Base-by-base conservation (phyloP, 1,139 yeast species). In the Hyphopichia fennica region DNA sequence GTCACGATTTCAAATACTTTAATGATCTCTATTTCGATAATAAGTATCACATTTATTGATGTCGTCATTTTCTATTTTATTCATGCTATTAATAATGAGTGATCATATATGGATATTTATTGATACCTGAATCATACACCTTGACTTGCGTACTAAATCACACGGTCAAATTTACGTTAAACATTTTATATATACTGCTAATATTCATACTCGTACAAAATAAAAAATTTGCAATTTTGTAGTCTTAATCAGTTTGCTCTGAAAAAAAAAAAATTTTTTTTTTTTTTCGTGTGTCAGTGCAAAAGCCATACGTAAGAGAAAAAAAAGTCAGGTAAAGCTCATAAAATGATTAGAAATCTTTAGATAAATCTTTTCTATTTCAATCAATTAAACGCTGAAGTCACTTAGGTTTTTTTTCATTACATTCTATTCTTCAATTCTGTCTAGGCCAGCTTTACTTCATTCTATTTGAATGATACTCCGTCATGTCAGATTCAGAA, bases 401-500 rank as follows among this genome's bases (percentile, higher is more conserved):
- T n/a, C n/a, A n/a, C n/a, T n/a, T n/a, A n/a, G n/a, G n/a, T n/a
- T n/a, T n/a, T n/a, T n/a, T n/a, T n/a, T n/a, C n/a, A n/a, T n/a
- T n/a, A n/a, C n/a, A n/a, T n/a, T n/a, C n/a, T n/a, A n/a, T n/a
- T n/a, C n/a, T n/a, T n/a, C n/a, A n/a, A n/a, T n/a, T n/a, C n/a
- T n/a, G n/a, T n/a, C n/a, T n/a, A n/a, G n/a, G n/a, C n/a, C n/a
- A n/a, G n/a, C n/a, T 25, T 25, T 11, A 7, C 28, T 25, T 25
- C 28, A 8, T 25, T 25, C 28, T 3, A 11, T 4, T 8, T n/a
- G 17, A 29, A 15, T 14, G 32, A n/a, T 11, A 5, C 22, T 17
- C 20, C 14, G 32, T 13, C 15, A 38, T 38, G 41, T 38, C 41
- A 14, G 41, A 38, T 20, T 22, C 37, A 5, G 39, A 37, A 30